Evolutionary conservation across 768 basidiomycete species (phyloP), one percentile per base, ranked within the genome.

Genomic region (Cubamyces sp.): DNA sequence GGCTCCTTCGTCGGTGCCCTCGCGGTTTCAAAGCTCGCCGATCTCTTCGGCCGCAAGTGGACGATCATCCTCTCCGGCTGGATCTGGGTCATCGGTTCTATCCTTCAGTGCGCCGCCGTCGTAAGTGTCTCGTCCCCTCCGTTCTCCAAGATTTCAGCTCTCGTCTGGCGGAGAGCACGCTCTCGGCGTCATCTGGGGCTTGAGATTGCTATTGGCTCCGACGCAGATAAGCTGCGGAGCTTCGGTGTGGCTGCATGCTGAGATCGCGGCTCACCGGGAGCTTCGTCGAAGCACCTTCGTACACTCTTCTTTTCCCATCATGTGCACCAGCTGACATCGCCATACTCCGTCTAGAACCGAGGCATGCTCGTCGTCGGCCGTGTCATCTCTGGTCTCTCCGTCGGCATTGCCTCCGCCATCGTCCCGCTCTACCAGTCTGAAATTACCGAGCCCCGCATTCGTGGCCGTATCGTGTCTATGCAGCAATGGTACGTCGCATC

Each of bases 341-440:
- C 15, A 26, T 34, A 5, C 9, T 34, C 14, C 26, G 54, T 45
- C 23, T 40, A 88, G 84, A 81, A 88, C 69, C 86, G 86, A 46
- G 87, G 81, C n/a, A 90, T 91, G 87, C 82, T 91, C 45, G 86
- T 90, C 48, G 66, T 64, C 37, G 72, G 71, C 40, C 72, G 74
- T 74, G 75, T 91, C 70, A 81, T 91, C 57, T 82, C 84, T 26
- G 89, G 90, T 42, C 63, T 87, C 45, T 82, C 88, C 4, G 87
- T 91, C 60, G 88, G 87, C 64, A 77, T 90, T 18, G 77, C 87
- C 39, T 86, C 84, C 64, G 81, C 84, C 34, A 79, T 87, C 40
- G 88, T 91, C 6, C 88, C 88, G 23, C 83, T 90, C 68, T 90
- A 90, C 69, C 88, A 90, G 74, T 86, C 87, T 39, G 87, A 90